Percentiles rank a stretch among this genome's conserved stretches.
Conservation (phyloP, 768 basidiomycete genomes). For the Asterophora lycoperdoides region DNA sequence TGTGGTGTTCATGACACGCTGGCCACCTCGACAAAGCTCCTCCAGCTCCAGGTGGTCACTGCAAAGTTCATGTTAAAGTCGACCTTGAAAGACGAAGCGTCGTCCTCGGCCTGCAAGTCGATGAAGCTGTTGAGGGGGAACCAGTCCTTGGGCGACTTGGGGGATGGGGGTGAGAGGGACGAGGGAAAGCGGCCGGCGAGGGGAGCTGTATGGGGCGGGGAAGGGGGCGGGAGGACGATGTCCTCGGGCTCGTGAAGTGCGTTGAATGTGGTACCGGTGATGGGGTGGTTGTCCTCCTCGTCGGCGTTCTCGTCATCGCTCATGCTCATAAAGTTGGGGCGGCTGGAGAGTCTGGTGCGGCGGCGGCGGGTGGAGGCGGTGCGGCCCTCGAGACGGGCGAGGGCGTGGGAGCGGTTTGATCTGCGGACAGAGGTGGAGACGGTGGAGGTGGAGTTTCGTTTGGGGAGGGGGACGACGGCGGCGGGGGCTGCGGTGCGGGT, state of each 20-base stretch:
- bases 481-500: conserved; percentile 20
- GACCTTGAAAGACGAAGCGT: conserved; percentile 6
- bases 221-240: conserved; percentile 27
- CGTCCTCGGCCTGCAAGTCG: conserved; percentile 48
- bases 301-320: conserved; percentile 58
- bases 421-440: conserved; percentile 43
- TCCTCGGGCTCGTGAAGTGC: conserved; percentile 35
- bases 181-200: conserved; percentile 12
- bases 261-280: conserved; percentile 14
- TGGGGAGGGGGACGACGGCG: conserved; percentile 13
- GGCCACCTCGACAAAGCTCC: conserved; percentile 60
- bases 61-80: too few relatives aligned
- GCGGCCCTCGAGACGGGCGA: conserved; percentile 62
- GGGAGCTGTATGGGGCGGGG: conserved; percentile 9
- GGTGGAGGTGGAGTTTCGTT: conserved; percentile 28
- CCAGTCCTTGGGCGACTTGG: conserved; percentile 38
- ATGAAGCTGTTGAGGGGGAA: conserved; percentile 63
- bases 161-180: conserved; percentile 9
- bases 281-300: conserved; percentile 19
- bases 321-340: conserved; percentile 68
- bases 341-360: conserved; percentile 19
- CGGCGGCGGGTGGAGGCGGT: conserved; percentile 20
- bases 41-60: conserved; percentile 48
- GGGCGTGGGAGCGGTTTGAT: conserved; percentile 53
- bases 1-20: conserved; percentile 29